Evolutionary conservation across 495 filamentous ascomycete species (phyloP).

Genomic region (Acidiella bohemica): DNA sequence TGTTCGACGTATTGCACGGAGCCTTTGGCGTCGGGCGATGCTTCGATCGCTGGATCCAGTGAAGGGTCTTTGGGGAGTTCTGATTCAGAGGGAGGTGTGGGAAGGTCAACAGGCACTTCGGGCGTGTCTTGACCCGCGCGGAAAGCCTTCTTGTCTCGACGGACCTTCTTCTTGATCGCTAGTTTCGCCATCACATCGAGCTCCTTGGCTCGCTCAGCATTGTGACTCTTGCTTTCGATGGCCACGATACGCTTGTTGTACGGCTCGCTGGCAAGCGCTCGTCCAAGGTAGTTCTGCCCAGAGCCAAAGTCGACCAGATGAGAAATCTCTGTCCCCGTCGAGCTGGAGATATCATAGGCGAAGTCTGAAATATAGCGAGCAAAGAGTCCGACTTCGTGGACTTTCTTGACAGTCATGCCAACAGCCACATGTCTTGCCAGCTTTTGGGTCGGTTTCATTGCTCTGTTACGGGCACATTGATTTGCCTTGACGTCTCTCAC

Average conservation of each 20-base stretch:
- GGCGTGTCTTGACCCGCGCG: constrained; percentile 34
- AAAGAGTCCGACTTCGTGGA: constrained; percentile 70
- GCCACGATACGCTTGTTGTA: constrained; percentile 81
- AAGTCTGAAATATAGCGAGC: constrained; percentile 46
- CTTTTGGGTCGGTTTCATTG: constrained; percentile 27
- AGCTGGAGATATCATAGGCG: constrained; percentile 28
- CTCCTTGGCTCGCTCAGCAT: constrained; percentile 68
- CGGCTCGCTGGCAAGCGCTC: constrained; percentile 68
- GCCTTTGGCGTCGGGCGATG: constrained; percentile 32
- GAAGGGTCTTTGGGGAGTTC: constrained; percentile 19
- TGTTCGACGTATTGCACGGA: constrained; percentile 42
- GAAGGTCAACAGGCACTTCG: neutral
- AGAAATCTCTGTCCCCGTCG: constrained; percentile 41
- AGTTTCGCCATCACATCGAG: constrained; percentile 69
- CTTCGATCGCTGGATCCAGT: constrained; percentile 18
- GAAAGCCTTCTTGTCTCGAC: constrained; percentile 64
- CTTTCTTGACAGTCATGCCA: constrained; percentile 93
- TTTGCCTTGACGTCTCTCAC: constrained; percentile 39
- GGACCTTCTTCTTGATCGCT: constrained; percentile 49
- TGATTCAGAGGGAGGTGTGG: constrained; percentile 8
- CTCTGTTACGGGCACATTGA: constrained; percentile 3
- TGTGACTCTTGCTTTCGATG: constrained; percentile 73
- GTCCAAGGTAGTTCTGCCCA: constrained; percentile 88
- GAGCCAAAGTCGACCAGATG: constrained; percentile 94
- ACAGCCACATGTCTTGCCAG: constrained; percentile 58